phyloP scores from a whole-genome alignment of 139 green algal species.

The Picochlorum sp. region DNA sequence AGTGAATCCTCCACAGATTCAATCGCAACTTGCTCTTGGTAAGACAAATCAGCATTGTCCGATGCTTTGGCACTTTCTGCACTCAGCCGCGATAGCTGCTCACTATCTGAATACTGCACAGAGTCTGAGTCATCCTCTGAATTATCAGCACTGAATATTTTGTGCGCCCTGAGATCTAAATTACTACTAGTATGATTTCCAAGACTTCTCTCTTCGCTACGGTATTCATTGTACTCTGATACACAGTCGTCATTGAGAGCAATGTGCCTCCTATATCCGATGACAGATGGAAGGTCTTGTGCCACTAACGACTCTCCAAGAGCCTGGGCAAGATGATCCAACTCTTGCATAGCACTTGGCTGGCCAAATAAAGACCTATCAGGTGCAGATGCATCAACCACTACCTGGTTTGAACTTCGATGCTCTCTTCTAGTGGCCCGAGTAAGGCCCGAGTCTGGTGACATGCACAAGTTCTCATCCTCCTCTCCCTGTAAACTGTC shows the following conservation, averaged over 20 bases:
- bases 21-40: no score
- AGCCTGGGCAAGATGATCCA: conserved; percentile 27
- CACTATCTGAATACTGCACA: no score
- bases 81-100: no score
- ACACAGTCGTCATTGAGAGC: no score
- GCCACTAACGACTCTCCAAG: conserved; percentile 40
- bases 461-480: not conserved
- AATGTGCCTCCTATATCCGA: conserved; percentile 28
- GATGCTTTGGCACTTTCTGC: no score
- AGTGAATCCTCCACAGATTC: not conserved
- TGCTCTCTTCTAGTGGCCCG: conserved; percentile 23
- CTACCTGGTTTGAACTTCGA: not conserved
- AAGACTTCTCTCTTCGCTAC: not conserved
- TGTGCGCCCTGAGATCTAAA: no score
- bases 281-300: conserved; percentile 33
- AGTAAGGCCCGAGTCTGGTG: conserved; percentile 15
- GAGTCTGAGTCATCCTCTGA: no score
- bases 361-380: not conserved
- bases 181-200: not conserved
- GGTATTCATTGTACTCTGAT: no score
- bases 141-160: no score
- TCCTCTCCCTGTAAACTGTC: no score
- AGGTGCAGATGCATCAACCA: no score
- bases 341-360: conserved; percentile 2
- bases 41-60: no score